A percentile compares a stretch with the other conserved stretches of the same genome.
phyloP scores from a whole-genome alignment of 495 filamentous ascomycete genomes.

The Lindgomyces ingoldianus region DNA sequence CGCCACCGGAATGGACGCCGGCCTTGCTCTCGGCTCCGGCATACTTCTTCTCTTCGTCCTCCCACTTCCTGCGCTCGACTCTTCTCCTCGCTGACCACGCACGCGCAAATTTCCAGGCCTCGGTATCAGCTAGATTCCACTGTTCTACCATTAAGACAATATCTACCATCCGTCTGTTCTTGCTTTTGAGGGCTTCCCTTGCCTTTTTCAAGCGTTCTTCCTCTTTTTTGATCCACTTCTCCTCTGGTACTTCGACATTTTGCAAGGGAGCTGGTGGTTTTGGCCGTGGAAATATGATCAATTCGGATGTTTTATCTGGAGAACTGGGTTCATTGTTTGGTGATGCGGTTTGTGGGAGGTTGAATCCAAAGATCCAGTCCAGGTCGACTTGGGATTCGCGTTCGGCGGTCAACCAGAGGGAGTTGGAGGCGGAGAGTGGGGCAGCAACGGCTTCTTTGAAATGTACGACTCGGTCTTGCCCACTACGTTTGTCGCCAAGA shows the following conservation, averaged over 20 bases:
- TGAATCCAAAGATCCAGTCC: conserved; percentile 90
- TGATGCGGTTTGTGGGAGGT: conserved; percentile 59
- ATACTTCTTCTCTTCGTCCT: conserved; percentile 67
- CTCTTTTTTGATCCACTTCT: conserved; percentile 50
- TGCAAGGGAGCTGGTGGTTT: conserved; percentile 11
- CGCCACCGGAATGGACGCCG: conserved; percentile 35
- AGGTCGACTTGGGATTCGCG: conserved; percentile 60
- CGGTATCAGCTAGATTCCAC: conserved; percentile 91
- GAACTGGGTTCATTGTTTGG: conserved; percentile 51
- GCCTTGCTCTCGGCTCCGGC: conserved; percentile 55
- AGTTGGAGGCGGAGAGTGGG: conserved; percentile 57
- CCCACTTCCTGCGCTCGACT: conserved; percentile 67
- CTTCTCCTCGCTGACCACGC: conserved; percentile 64
- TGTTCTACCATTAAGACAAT: conserved; percentile 72
- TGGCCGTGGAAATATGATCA: conserved; percentile 21
- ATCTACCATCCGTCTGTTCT: conserved; percentile 33
- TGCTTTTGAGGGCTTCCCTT: conserved; percentile 54
- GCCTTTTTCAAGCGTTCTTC: conserved; percentile 31
- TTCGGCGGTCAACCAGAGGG: conserved; percentile 83
- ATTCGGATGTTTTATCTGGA: not conserved
- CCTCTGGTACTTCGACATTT: conserved; percentile 45
- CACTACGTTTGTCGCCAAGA: conserved; percentile 59
- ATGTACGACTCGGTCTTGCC: conserved; percentile 63
- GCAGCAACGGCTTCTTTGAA: conserved; percentile 84
- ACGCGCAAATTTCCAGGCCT: conserved; percentile 87